phyloP scores from a whole-genome alignment of 2,329 filamentous ascomycete species.

The Colletotrichum sidae region DNA sequence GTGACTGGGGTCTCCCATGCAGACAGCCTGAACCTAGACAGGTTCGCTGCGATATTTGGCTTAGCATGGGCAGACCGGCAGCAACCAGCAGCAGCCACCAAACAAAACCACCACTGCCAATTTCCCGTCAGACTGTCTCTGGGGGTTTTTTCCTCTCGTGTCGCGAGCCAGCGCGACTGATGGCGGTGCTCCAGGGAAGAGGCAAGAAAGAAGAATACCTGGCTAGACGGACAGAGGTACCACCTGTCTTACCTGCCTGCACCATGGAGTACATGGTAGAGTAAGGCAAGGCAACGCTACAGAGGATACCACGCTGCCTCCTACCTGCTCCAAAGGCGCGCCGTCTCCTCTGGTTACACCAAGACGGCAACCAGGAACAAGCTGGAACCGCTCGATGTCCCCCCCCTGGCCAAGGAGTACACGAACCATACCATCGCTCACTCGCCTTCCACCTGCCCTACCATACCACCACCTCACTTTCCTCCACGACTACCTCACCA shows the following conservation, averaged over 20 bases:
- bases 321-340: background rate
- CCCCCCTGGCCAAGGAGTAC: conserved; percentile 23
- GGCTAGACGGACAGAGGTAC: no score
- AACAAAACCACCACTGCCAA: conserved; percentile 3
- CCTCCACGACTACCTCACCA: no score
- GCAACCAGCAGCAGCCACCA: conserved; percentile 17
- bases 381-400: conserved; percentile 5
- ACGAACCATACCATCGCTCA: conserved; percentile 35
- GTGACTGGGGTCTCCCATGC: conserved; percentile 30
- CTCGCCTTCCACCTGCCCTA: conserved; percentile 30
- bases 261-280: no score
- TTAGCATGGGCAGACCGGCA: conserved; percentile 15
- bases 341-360: background rate
- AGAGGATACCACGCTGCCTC: background rate
- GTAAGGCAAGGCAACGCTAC: no score
- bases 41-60: conserved; percentile 16
- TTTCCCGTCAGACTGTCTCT: no score
- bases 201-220: no score
- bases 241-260: no score
- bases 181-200: no score
- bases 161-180: no score
- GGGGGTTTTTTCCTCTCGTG: no score
- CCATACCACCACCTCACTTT: background rate
- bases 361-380: conserved; percentile 22
- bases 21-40: conserved; percentile 3